Conservation (phyloP, 2,329 filamentous ascomycete genomes). For the Beauveria brongniartii region DNA sequence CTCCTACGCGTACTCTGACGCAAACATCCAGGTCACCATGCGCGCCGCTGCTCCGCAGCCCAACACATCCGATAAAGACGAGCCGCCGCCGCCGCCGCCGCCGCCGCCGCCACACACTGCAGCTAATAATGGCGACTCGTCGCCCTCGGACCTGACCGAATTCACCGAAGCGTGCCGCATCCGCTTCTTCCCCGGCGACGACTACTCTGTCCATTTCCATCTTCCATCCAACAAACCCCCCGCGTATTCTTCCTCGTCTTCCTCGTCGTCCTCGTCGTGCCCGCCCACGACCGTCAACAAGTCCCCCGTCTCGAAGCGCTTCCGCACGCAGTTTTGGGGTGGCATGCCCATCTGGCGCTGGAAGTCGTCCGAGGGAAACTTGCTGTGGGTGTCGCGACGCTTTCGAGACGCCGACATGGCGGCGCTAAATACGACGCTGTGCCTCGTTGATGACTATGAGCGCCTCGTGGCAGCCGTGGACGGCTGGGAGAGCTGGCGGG, state of each 20-base stretch:
- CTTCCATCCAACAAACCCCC: background rate
- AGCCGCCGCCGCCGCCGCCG: background rate
- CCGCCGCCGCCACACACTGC: background rate
- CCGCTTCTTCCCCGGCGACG: conserved; percentile 2
- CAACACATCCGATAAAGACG: background rate
- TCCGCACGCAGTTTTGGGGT: conserved; percentile 8
- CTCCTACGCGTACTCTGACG: background rate
- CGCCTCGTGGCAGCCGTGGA: conserved; percentile 4
- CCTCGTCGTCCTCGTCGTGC: background rate
- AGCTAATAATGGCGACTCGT: background rate
- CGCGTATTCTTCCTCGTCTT: background rate
- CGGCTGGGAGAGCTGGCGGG: background rate
- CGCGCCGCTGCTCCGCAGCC: background rate
- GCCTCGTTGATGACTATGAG: conserved; percentile 10
- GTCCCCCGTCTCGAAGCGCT: conserved; percentile 1
- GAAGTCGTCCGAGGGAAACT: conserved; percentile 9
- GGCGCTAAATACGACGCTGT: background rate
- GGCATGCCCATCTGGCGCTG: conserved; percentile 10
- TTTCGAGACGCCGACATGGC: conserved; percentile 7
- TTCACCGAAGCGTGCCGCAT: conserved; percentile 11
- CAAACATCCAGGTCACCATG: conserved; percentile 11
- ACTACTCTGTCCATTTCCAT: conserved; percentile 4
- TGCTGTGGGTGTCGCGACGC: conserved; percentile 9
- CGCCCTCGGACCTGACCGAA: background rate
- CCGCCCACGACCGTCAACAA: background rate